phyloP scores from a whole-genome alignment of 305 asterid species.

The Solanum hybrid region DNA sequence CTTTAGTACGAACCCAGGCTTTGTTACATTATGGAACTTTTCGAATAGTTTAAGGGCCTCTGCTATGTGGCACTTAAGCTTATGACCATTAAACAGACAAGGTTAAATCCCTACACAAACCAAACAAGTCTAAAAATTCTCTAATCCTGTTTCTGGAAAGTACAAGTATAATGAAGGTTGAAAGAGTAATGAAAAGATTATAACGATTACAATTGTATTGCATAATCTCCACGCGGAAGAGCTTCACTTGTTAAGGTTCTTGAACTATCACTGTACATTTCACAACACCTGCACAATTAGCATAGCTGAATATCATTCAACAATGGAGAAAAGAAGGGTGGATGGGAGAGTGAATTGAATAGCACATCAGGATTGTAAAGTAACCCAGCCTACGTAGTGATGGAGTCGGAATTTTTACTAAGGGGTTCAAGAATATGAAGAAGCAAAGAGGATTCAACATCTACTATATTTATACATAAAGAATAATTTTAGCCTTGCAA shows the following conservation, averaged over 20 bases:
- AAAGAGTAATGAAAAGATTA: not conserved
- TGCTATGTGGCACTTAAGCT: not conserved
- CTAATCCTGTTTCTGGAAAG: not conserved
- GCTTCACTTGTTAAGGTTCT: not conserved
- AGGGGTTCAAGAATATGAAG: not conserved
- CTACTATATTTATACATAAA: not conserved
- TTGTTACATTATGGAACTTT: not conserved
- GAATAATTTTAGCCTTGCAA: not conserved
- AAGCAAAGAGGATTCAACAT: not conserved
- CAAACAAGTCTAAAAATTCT: not conserved
- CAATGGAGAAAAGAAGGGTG: not conserved
- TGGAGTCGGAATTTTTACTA: not conserved
- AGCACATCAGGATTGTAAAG: not conserved
- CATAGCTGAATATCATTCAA: not conserved
- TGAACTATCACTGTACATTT: constrained; percentile 1
- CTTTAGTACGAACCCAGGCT: not conserved
- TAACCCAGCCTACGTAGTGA: not conserved
- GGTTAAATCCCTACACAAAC: not conserved
- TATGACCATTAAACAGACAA: not conserved
- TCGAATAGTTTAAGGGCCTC: not conserved
- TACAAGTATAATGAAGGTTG: not conserved
- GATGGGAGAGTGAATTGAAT: not conserved
- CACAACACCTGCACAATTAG: not conserved
- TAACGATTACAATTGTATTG: not conserved
- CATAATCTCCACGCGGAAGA: not conserved